Base-by-base conservation (phyloP, 129 eudicot genomes). In the Ambrosia trifida region DNA sequence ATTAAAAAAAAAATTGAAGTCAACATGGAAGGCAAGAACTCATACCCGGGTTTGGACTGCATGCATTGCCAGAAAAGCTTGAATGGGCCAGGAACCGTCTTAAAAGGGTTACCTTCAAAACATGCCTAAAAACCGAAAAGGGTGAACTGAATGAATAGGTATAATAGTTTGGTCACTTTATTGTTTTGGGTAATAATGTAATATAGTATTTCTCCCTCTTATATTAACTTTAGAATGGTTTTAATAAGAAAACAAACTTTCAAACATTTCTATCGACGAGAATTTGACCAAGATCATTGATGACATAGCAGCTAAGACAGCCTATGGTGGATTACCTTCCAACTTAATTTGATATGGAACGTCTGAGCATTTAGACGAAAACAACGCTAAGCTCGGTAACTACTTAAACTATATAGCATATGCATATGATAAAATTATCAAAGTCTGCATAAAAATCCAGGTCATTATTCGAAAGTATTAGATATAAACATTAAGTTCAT, bases 101-200 rank as follows among this genome's bases (percentile, higher is more conserved):
- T 94, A 75, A 94, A 94, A 4, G 99, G 99, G 70, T 94, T 94
- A 31, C 97, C 99, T 82, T 94, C 99, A 79, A 94, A 94, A 69
- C 95, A 90, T 63, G 99, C 99, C 99, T 94, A 60, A 52, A 59
- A 59, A 4, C 18, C 18, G 5, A 32, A 12, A 58, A 58, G 65
- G 43, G 43, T 32, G 19, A 59, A 59, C 65, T 12, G 43, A 13
- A 31, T 31, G 11, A 59, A 31, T 30, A 59, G 43, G 65, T 58
- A 12, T 5, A n/a, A 58, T 30, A 58, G 20, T 59, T 12, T 59
- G 43, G 33, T 59, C 10, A 31, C 41, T 12, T 31, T 12, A 14
- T 16, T 32, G 43, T 11, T 24, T 24, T 57, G 38, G 36, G 38
- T 57, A 28, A 57, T 24, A 28, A 11, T 24, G 36, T 24, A 24